These are phyloP conservation scores for Lactarius evosmus DNA, from an alignment of 768 basidiomycete genomes.

Conservation along the genomic window DNA sequence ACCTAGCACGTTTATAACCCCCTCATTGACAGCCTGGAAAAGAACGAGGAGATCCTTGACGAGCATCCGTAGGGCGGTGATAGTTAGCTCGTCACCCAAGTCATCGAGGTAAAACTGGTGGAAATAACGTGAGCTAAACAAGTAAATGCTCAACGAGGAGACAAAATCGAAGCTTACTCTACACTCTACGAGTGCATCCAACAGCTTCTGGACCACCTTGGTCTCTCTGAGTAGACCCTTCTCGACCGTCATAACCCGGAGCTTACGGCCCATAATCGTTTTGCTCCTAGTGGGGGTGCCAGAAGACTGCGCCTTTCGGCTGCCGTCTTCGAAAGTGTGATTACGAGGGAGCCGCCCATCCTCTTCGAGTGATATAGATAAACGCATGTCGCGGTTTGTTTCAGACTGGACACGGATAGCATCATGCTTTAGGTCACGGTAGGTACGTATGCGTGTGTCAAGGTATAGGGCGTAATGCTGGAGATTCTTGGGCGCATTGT, in stretches of 20 bases:
- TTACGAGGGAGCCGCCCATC: constrained; percentile 33
- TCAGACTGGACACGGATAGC: constrained; percentile 92
- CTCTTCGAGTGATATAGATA: constrained; percentile 61
- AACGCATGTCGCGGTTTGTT: constrained; percentile 80
- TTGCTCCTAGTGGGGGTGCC: constrained; percentile 51
- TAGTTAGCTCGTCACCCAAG: constrained; percentile 86
- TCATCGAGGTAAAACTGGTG: constrained; percentile 89
- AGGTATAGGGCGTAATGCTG: constrained; percentile 86
- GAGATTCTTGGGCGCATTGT: constrained; percentile 80
- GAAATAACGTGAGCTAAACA: constrained; percentile 3
- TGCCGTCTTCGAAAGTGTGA: constrained; percentile 22
- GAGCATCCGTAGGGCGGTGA: constrained; percentile 85
- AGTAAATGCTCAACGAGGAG: not conserved
- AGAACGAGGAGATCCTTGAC: constrained; percentile 94
- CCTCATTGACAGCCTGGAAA: constrained; percentile 96
- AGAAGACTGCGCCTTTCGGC: not conserved
- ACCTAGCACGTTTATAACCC: constrained; percentile 80
- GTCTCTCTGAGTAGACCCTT: constrained; percentile 94
- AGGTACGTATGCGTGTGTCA: constrained; percentile 83
- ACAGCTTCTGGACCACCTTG: constrained; percentile 83
- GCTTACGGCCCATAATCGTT: constrained; percentile 76
- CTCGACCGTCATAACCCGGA: constrained; percentile 91
- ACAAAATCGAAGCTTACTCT: constrained; percentile 53
- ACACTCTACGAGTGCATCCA: constrained; percentile 84
- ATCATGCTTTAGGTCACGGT: constrained; percentile 90